A percentile compares a stretch with the other conserved stretches of the same genome.
phyloP scores from a whole-genome alignment of 805 yeast species.

The Kodamaea restingae region DNA sequence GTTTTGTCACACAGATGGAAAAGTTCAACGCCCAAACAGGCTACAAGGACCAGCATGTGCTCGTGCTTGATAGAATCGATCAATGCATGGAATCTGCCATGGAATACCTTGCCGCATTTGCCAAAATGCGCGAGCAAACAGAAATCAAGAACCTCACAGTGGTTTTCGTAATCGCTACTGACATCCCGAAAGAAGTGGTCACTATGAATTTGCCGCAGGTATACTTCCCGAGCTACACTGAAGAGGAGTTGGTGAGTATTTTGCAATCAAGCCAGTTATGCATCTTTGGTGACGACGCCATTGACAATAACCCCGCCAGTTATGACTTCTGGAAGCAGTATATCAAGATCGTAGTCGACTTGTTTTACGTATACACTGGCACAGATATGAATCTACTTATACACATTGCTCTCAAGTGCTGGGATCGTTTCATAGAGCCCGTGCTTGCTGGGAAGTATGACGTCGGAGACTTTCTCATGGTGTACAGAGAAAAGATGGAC shows the following conservation, averaged over 20 bases:
- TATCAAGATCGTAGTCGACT: slow-evolving; percentile 42
- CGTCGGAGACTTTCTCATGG: slow-evolving; percentile 29
- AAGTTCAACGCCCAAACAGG: slow-evolving; percentile 29
- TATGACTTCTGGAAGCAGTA: slow-evolving; percentile 40
- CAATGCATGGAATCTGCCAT: slow-evolving; percentile 40
- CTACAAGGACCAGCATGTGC: slow-evolving; percentile 34
- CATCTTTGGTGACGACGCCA: slow-evolving; percentile 15
- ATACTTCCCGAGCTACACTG: slow-evolving; percentile 34
- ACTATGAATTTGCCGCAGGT: slow-evolving; percentile 41
- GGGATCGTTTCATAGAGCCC: slow-evolving; percentile 33
- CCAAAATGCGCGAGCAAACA: slow-evolving; percentile 42
- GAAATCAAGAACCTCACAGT: slow-evolving; percentile 29
- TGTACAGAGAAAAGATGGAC: slow-evolving; percentile 29
- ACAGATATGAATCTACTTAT: slow-evolving; percentile 34
- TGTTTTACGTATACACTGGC: slow-evolving; percentile 44
- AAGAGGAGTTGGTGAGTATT: slow-evolving; percentile 35
- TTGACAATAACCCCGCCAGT: slow-evolving; percentile 14
- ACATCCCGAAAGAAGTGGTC: slow-evolving; percentile 33
- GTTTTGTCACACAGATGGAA: slow-evolving; percentile 39
- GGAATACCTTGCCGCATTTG: slow-evolving; percentile 38
- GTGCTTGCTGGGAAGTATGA: slow-evolving; percentile 18
- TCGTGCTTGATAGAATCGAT: slow-evolving; percentile 48
- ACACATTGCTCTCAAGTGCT: slow-evolving; percentile 28
- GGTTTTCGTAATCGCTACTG: slow-evolving; percentile 38
- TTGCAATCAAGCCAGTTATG: slow-evolving; percentile 29